phyloP scores from a whole-genome alignment of 2,329 filamentous ascomycete species.

The Trematosphaeria pertusa region DNA sequence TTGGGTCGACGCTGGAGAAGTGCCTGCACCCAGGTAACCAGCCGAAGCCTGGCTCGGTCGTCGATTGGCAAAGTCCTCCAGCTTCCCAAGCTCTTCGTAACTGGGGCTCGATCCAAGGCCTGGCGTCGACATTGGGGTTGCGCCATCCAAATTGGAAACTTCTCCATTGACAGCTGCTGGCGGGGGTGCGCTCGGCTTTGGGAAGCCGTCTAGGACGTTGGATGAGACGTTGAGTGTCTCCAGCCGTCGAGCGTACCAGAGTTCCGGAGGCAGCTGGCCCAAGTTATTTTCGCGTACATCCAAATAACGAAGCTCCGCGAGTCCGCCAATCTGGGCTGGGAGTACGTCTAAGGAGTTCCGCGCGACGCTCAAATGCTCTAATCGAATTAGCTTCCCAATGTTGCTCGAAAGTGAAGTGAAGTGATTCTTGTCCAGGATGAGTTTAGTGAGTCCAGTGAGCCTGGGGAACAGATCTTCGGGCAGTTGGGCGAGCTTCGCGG shows the following conservation, averaged over 20 bases:
- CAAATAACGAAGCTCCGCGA: conserved; percentile 82
- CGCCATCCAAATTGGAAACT: conserved; percentile 46
- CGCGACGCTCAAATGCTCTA: conserved; percentile 93
- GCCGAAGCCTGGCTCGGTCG: conserved; percentile 86
- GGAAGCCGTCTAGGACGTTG: conserved; percentile 89
- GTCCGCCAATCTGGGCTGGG: conserved; percentile 85
- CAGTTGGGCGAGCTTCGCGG: conserved; percentile 87
- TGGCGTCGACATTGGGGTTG: conserved; percentile 55
- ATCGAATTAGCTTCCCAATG: conserved; percentile 79
- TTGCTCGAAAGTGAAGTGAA: conserved; percentile 88
- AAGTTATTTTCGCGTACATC: conserved; percentile 95
- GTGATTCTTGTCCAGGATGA: conserved; percentile 93
- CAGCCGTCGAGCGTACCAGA: conserved; percentile 94
- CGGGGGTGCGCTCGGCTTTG: conserved; percentile 79
- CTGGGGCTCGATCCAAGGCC: conserved; percentile 64
- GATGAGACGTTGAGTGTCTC: conserved; percentile 95
- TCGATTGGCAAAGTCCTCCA: conserved; percentile 69
- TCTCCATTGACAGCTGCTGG: conserved; percentile 53
- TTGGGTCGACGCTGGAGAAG: conserved; percentile 68
- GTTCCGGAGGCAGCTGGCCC: conserved; percentile 82
- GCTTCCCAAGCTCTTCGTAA: conserved; percentile 76
- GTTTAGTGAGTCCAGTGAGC: conserved; percentile 83
- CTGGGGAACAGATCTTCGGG: conserved; percentile 86
- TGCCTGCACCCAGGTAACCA: conserved; percentile 76
- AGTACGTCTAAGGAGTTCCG: conserved; percentile 87